Base-by-base conservation (phyloP, 139 green algal species). In the Raphidocelis subcapitata region DNA sequence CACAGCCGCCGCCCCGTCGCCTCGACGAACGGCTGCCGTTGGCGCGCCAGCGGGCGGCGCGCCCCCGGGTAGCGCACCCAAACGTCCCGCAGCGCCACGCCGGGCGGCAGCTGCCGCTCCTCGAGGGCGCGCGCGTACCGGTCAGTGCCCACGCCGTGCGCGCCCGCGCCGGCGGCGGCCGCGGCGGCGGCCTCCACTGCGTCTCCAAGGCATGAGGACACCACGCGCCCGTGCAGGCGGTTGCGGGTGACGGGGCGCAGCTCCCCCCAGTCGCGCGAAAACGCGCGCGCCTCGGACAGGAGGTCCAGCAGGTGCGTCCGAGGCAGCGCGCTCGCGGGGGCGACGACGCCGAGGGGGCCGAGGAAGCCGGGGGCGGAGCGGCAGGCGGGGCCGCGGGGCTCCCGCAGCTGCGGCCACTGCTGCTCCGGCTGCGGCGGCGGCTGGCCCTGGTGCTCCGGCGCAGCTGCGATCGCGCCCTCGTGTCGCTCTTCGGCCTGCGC, bases 211-310 rank as follows among this genome's bases (percentile, higher is more conserved):
- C 33, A 24, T 29, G 5, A 47, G 15, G 28, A 36, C 55, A 92
- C 57, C 20, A 90, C 73, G 1, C 36, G 55, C 29, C 79, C 80
- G 4, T 67, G 67, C 84, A 93, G 75, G 23, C 81, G 72, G 64
- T 77, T 81, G 37, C 82, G 69, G 1, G 81, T 76, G 16, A 92
- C 65, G 18, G 82, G 70, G 0, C 85, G 76, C 72, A 94, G 81
- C 86, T 95, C 88, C 10, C 32, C 29, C 91, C 91, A 96, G 62
- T 94, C 91, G 0, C 81, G 61, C 2, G 88, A 90, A 82, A 95
- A 95, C 1, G 77, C 64, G 0, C 52, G 37, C 0, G 85, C 88
- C 32, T 85, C 81, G 15, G 62, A 63, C 71, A 94, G 57, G 37
- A 84, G 80, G 64, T 82, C 74, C 21, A 59, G 46, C 70, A 95